Conservation (phyloP, 805 yeast species). For the Yarrowia porcina region DNA sequence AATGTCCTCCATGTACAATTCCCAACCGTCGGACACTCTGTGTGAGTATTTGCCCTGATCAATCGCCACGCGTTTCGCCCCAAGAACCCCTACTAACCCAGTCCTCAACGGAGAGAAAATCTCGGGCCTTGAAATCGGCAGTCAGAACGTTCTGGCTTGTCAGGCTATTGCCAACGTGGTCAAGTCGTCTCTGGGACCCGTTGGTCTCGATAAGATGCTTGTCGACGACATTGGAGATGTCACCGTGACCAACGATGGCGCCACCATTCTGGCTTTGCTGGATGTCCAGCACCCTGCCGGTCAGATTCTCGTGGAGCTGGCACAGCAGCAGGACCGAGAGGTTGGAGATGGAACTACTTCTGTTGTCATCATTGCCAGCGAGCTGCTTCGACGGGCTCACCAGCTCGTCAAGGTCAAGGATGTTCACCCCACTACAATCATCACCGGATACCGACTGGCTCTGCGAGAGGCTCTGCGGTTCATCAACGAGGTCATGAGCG, state of each 20-base stretch:
- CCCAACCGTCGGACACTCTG: slow-evolving; percentile 86
- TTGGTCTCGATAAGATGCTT: slow-evolving; percentile 95
- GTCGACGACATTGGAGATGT: slow-evolving; percentile 99
- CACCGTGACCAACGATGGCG: slow-evolving; percentile 98
- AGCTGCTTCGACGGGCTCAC: slow-evolving; percentile 85
- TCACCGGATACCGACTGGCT: slow-evolving; percentile 93
- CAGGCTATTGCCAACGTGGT: slow-evolving; percentile 79
- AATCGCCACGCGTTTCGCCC: not conserved
- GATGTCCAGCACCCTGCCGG: slow-evolving; percentile 99
- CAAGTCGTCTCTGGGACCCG: slow-evolving; percentile 95
- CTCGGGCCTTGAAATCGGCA: slow-evolving; percentile 93
- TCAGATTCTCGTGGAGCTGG: slow-evolving; percentile 90
- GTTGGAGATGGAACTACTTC: slow-evolving; percentile 99
- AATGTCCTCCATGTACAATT: slow-evolving; percentile 64
- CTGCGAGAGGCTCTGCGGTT: slow-evolving; percentile 84
- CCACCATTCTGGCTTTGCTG: slow-evolving; percentile 82
- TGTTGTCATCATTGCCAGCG: slow-evolving; percentile 94
- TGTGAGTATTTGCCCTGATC: slow-evolving; percentile 42
- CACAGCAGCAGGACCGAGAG: slow-evolving; percentile 98
- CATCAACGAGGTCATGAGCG: slow-evolving; percentile 79
- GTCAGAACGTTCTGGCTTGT: slow-evolving; percentile 94
- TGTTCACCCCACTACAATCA: slow-evolving; percentile 96
- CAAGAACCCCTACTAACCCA: slow-evolving; percentile 30
- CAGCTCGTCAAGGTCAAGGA: slow-evolving; percentile 81
- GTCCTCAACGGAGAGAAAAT: slow-evolving; percentile 93